These are phyloP conservation scores for Schwanniomyces pseudopolymorphus DNA, from an alignment of 805 yeast genomes.

Conservation along the genomic window DNA sequence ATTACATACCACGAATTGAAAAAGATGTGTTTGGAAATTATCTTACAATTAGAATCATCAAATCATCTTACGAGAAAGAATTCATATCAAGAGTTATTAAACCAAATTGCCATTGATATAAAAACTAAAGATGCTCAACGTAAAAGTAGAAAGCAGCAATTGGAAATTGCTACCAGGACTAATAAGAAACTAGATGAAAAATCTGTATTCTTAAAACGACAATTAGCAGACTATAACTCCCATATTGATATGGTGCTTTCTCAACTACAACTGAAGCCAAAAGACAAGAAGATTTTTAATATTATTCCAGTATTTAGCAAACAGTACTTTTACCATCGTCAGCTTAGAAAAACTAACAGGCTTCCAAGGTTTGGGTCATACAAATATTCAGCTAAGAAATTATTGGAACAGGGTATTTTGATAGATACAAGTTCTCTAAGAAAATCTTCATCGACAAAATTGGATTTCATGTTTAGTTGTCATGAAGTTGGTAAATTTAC, in stretches of 20 bases:
- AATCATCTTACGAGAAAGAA: constrained; percentile 65
- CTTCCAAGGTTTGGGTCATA: constrained; percentile 75
- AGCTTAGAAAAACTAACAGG: constrained; percentile 62
- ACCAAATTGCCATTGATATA: constrained; percentile 83
- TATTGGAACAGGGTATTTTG: constrained; percentile 71
- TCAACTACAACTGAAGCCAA: constrained; percentile 44
- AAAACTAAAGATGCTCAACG: constrained; percentile 46
- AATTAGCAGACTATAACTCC: constrained; percentile 45
- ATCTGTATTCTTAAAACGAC: constrained; percentile 44
- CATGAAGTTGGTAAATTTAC: constrained; percentile 70
- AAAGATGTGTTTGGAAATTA: constrained; percentile 67
- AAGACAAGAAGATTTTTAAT: constrained; percentile 48
- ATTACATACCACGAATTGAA: constrained; percentile 73
- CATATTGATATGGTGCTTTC: constrained; percentile 47
- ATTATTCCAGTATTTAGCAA: constrained; percentile 59
- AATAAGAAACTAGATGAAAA: constrained; percentile 44
- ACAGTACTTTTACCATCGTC: constrained; percentile 74
- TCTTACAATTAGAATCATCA: constrained; percentile 70
- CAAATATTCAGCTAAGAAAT: constrained; percentile 71
- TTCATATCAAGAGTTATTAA: constrained; percentile 74
- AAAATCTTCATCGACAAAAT: constrained; percentile 56
- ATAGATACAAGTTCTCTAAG: constrained; percentile 57
- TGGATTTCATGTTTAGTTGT: constrained; percentile 73
- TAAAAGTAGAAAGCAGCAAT: constrained; percentile 39
- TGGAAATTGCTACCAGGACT: constrained; percentile 41